Conservation (phyloP, 1,139 yeast species). For the Scheffersomyces parashehatae region DNA sequence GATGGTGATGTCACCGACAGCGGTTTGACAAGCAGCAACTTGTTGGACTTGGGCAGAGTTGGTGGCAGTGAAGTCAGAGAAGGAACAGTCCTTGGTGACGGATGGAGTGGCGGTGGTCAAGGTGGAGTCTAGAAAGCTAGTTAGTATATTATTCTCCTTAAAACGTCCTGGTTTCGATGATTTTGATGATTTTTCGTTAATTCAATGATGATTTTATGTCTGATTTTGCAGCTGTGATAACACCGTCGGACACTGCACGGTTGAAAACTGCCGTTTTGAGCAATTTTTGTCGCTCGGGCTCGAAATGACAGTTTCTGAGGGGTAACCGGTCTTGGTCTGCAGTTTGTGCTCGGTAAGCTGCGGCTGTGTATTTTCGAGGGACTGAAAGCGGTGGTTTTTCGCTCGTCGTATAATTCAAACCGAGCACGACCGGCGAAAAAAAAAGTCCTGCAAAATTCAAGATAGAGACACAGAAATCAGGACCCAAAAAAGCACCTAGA, state of each 20-base stretch:
- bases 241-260: no score
- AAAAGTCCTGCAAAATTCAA: not conserved
- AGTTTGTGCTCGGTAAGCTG: no score
- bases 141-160: conserved; percentile 10
- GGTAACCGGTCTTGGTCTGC: no score
- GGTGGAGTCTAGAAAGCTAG: conserved; percentile 38
- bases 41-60: conserved; percentile 76
- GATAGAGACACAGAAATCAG: no score
- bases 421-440: not conserved
- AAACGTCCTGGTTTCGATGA: not conserved
- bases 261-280: no score
- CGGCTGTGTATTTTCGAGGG: no score
- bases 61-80: conserved; percentile 62
- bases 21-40: conserved; percentile 72
- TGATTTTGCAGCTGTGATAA: no score
- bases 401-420: not conserved
- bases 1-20: conserved; percentile 77
- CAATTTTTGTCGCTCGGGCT: no score
- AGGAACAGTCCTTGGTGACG: conserved; percentile 58
- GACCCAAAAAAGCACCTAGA: no score
- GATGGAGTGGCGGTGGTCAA: conserved; percentile 52
- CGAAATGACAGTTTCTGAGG: no score
- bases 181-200: not conserved
- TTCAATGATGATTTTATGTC: not conserved
- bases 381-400: no score